Evolutionary conservation across 129 eudicot genomes (phyloP), one percentile per base, ranked within the genome.

Genomic region (Flaveria sonorensis): DNA sequence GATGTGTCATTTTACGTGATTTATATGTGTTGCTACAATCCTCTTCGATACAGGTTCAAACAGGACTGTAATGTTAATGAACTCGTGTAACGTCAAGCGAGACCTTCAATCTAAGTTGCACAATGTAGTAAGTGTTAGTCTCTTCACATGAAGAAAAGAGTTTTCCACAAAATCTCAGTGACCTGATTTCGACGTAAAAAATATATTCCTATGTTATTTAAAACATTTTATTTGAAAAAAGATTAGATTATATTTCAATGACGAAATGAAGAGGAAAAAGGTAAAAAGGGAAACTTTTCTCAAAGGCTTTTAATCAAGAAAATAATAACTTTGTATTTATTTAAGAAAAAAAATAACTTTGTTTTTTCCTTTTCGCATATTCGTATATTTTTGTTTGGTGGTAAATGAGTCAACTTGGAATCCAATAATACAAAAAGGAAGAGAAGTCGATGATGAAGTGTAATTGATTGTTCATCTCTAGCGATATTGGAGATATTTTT

Each of bases 361-460:
- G 8, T 14, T 39, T 57, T 57, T 77, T 70, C 6, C 65, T 53
- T 77, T 68, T 77, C 64, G 30, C 8, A 68, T 52, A 13, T 57
- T 78, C 62, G 24, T 10, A 60, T 48, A 36, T 70, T 23, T 78
- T 78, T 59, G 8, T 70, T 39, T 32, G 51, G 55, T 63, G 45
- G 63, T 53, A 18, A 53, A 71, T 7, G 64, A 79, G 82, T 79
- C 82, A 79, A 79, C 82, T 71, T 47, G 77, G 82, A 79, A 79
- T 79, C 72, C 82, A 79, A 71, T 71, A 79, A 71, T 46, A 71
- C 18, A 24, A 79, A 71, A 79, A 61, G 72, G 43, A 79, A 70
- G 77, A 79, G 65, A 79, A 79, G 77, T 79, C 82, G 82, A 76
- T 61, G 82, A 79, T 79, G 77, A 70, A 71, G 77, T 71, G 72